phyloP scores from a whole-genome alignment of 768 basidiomycete genomes.

The Suillus sp. region DNA sequence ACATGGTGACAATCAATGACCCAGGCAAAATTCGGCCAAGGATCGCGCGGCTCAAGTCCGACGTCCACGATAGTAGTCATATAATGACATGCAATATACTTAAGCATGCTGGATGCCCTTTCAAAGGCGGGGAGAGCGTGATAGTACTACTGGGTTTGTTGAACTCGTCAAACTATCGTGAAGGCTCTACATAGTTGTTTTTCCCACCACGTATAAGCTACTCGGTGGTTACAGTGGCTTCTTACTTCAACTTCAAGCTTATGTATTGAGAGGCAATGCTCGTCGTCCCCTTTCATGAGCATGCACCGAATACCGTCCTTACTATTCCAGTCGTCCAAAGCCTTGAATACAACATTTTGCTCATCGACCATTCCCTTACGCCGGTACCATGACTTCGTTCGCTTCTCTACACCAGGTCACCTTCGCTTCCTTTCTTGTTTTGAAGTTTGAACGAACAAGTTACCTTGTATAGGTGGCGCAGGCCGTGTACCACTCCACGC shows the following conservation, averaged over 20 bases:
- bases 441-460: background rate
- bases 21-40: background rate
- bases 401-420: conserved; percentile 48
- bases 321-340: conserved; percentile 26
- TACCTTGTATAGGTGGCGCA: conserved; percentile 51
- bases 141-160: no score
- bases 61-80: no score
- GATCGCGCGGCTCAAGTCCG: background rate
- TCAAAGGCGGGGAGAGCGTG: no score
- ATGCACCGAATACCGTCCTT: conserved; percentile 32
- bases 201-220: conserved; percentile 4
- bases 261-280: conserved; percentile 34
- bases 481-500: conserved; percentile 72
- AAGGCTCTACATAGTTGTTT: no score
- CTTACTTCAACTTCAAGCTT: conserved; percentile 15
- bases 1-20: background rate
- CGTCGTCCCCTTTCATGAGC: conserved; percentile 25
- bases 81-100: no score
- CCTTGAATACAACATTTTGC: conserved; percentile 15
- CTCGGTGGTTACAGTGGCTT: background rate
- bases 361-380: conserved; percentile 25
- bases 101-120: no score
- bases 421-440: conserved; percentile 33
- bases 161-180: no score
- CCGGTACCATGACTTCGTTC: conserved; percentile 73